These are phyloP conservation scores for Corchorus olitorius DNA, from an alignment of 345 rosid species.

Conservation along the genomic window DNA sequence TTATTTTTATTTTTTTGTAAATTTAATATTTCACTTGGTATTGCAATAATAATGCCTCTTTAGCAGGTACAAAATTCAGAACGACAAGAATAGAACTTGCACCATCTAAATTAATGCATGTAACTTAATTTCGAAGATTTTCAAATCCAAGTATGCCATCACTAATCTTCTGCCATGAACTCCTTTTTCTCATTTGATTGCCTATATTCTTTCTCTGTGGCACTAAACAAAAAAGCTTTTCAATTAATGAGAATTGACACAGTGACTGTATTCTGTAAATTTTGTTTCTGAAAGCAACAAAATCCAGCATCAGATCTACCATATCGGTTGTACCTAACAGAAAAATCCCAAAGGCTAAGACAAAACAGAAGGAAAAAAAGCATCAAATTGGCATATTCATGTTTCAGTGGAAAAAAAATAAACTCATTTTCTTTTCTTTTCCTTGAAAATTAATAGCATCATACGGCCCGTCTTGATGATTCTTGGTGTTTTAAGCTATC, in stretches of 20 bases:
- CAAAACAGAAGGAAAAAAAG: background rate
- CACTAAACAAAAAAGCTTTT: background rate
- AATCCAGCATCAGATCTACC: conserved; percentile 15
- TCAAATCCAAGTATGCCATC: background rate
- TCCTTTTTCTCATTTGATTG: background rate
- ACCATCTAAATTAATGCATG: conserved; percentile 1
- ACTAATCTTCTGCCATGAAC: background rate
- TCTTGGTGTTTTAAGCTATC: too few relatives aligned
- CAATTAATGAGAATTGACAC: background rate
- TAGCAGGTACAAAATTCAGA: background rate
- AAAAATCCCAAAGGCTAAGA: background rate
- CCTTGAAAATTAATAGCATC: too few relatives aligned
- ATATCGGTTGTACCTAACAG: conserved; percentile 4
- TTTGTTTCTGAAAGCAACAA: conserved; percentile 16
- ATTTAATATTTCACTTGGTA: background rate
- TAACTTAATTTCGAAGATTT: conserved; percentile 1
- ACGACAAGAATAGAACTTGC: background rate
- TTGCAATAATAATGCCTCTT: background rate
- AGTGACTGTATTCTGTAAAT: background rate
- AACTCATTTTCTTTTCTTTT: too few relatives aligned
- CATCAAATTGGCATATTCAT: background rate
- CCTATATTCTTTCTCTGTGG: background rate
- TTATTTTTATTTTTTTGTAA: background rate
- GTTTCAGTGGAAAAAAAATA: too few relatives aligned
- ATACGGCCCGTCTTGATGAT: too few relatives aligned